phyloP scores from a whole-genome alignment of 768 basidiomycete genomes.

The Austroboletus eburneus region DNA sequence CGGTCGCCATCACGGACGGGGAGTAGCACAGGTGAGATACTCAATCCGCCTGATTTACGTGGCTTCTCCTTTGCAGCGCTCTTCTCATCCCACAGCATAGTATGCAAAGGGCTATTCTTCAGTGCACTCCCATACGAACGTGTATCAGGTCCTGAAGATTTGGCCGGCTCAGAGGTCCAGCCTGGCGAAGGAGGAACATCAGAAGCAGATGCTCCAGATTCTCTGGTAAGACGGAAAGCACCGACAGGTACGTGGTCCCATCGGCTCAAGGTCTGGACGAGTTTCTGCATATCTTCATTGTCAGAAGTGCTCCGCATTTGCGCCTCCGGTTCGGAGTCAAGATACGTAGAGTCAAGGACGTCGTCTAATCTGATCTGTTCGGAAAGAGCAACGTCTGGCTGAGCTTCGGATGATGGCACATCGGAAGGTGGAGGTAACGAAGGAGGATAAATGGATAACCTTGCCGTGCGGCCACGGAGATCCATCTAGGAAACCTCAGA shows the following conservation, averaged over 20 bases:
- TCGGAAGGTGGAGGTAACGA: conserved; percentile 34
- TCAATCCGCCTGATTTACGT: conserved; percentile 31
- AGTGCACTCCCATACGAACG: conserved; percentile 39
- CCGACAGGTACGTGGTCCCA: conserved; percentile 76
- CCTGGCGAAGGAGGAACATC: conserved; percentile 28
- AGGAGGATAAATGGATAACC: conserved; percentile 32
- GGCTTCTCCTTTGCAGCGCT: conserved; percentile 15
- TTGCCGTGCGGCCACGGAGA: conserved; percentile 30
- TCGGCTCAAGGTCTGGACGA: conserved; percentile 50
- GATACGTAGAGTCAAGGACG: conserved; percentile 69
- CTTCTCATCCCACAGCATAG: conserved; percentile 49
- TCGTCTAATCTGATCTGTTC: conserved; percentile 63
- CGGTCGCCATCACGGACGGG: conserved; percentile 53
- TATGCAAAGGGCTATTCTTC: conserved; percentile 51
- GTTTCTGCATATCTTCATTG: conserved; percentile 36
- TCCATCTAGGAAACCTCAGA: conserved; percentile 19
- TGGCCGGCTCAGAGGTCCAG: conserved; percentile 27
- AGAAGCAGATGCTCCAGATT: conserved; percentile 20
- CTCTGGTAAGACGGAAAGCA: conserved; percentile 64
- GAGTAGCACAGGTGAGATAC: conserved; percentile 50
- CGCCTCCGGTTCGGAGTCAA: conserved; percentile 52
- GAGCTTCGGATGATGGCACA: conserved; percentile 31
- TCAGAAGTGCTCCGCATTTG: conserved; percentile 28
- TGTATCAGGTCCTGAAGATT: conserved; percentile 16
- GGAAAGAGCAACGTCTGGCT: conserved; percentile 38